A percentile compares a stretch with the other conserved stretches of the same genome.
These are phyloP conservation scores for Lagenaria siceraria DNA, from an alignment of 306 rosid species.

Conservation along the genomic window DNA sequence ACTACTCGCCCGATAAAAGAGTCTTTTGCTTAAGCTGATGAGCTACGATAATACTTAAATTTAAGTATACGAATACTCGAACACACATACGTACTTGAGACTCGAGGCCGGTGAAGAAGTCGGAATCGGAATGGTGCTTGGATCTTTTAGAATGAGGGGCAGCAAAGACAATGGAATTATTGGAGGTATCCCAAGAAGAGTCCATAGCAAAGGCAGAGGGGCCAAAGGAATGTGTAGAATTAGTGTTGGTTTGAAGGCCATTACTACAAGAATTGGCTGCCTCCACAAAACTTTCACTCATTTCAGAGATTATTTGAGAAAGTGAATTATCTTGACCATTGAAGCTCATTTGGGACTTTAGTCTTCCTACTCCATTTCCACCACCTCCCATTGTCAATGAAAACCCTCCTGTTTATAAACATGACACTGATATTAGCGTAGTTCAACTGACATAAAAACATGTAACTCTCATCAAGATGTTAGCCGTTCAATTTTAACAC, in stretches of 20 bases:
- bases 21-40: too few relatives aligned
- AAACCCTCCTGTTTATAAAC: conserved; percentile 64
- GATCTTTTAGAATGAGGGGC: conserved; percentile 42
- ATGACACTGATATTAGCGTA: too few relatives aligned
- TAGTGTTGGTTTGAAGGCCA: background rate
- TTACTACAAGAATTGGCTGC: conserved; percentile 17
- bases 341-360: conserved; percentile 75
- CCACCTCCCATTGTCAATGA: conserved; percentile 59
- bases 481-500: too few relatives aligned
- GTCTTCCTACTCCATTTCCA: conserved; percentile 35
- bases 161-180: conserved; percentile 50
- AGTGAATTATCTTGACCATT: conserved; percentile 57
- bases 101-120: conserved; percentile 44
- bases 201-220: conserved; percentile 34
- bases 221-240: conserved; percentile 20
- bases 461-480: too few relatives aligned
- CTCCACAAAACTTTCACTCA: conserved; percentile 26
- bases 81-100: conserved; percentile 44
- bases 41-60: too few relatives aligned
- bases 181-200: conserved; percentile 49
- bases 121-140: conserved; percentile 35
- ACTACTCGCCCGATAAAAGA: too few relatives aligned
- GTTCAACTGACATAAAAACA: too few relatives aligned
- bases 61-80: too few relatives aligned
- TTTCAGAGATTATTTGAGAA: conserved; percentile 54